Base-by-base conservation (phyloP, 163 green algal species). In the Scenedesmus sp. region DNA sequence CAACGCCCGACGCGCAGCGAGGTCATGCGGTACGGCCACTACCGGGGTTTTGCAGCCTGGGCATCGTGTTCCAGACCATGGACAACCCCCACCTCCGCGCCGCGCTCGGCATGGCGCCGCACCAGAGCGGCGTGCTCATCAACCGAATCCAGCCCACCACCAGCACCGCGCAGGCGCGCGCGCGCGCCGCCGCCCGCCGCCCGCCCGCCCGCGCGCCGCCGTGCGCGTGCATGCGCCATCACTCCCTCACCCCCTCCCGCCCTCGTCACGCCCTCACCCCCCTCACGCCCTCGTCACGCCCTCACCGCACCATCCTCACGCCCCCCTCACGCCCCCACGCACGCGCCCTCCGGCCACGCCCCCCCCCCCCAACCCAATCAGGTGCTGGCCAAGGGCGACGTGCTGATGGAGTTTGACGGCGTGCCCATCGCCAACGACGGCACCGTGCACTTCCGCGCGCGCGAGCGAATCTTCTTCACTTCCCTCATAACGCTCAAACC, bases 401-500 rank as follows among this genome's bases (percentile, higher is more conserved):
- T 93, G 31, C 78, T 93, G 45, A 82, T 93, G 44, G 82, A 87
- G 74, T 91, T 91, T 75, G 87, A 89, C 44, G 88, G 85, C 39
- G 85, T 89, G 24, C 60, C 56, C 10, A 89, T 93, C 4, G 87
- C 87, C 36, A 92, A 91, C 31, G 54, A 90, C 72, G 87, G 86
- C 71, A 91, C 83, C 5, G 83, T 93, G 29, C 83, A 86, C 62
- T 82, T 90, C 70, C 78, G 88, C 4, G 77, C 85, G 26, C 83
- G 85, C 31, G 88, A 93, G 80, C 83, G 87, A 54, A 90, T 93
- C 78, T 90, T 88, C 81, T 93, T 93, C 84, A 87, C 81, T 28
- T 83, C 78, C 67, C 85, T 93, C 60, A 87, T 91, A 53, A 89
- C 82, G 4, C 65, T 87, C 14, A 88, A 90, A 34, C 83, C 84